Conservation (phyloP, 805 yeast genomes). For the Pachysolen tannophilus region DNA sequence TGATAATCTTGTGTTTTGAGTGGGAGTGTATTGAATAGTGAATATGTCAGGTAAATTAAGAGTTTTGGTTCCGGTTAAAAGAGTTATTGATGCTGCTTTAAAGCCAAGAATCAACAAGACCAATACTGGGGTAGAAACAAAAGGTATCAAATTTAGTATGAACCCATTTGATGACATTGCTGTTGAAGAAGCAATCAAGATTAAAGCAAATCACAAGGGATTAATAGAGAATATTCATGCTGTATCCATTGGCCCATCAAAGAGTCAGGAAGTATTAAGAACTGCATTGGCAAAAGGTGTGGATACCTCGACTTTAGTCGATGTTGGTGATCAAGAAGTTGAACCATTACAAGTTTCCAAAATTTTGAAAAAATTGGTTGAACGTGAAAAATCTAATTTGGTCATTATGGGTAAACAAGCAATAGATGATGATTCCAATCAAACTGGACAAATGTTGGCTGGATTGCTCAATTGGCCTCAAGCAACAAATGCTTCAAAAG, state of each 20-base stretch:
- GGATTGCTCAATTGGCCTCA: conserved; percentile 94
- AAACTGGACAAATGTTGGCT: conserved; percentile 95
- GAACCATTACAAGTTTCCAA: conserved; percentile 92
- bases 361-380: conserved; percentile 64
- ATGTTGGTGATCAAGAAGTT: conserved; percentile 56
- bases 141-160: conserved; percentile 86
- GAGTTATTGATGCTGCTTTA: conserved; percentile 90
- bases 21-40: not conserved
- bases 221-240: conserved; percentile 81
- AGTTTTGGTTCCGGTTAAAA: conserved; percentile 88
- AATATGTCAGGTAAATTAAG: conserved; percentile 41
- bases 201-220: conserved; percentile 57
- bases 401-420: conserved; percentile 94
- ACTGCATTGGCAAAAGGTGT: conserved; percentile 94
- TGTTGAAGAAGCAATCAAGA: conserved; percentile 83
- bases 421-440: conserved; percentile 90
- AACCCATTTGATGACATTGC: conserved; percentile 99
- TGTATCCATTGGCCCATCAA: conserved; percentile 82
- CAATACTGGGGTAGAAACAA: conserved; percentile 75
- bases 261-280: conserved; percentile 82
- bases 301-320: conserved; percentile 76
- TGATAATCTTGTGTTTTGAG: not conserved
- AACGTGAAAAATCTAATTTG: conserved; percentile 63
- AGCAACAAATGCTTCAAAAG: conserved; percentile 90
- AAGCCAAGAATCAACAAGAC: conserved; percentile 89